Conservation (phyloP, 2,329 filamentous ascomycete species). For the Botrytis squamosa region DNA sequence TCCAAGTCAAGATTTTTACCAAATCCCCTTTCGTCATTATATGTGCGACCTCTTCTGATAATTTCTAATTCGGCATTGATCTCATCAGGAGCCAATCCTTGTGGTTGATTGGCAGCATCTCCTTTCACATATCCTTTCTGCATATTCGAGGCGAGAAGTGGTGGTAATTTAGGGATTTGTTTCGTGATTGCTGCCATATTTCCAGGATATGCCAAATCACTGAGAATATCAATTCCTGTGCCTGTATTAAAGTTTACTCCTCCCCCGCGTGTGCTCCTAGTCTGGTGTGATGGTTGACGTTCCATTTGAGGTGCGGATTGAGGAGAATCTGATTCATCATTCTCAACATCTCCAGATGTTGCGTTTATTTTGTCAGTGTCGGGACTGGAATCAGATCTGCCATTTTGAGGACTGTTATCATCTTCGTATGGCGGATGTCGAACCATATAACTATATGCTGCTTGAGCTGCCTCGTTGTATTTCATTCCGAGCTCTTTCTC, state of each 20-base stretch:
- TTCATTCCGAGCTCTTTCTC: conserved; percentile 67
- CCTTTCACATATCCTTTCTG: conserved; percentile 33
- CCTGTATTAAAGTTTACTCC: conserved; percentile 50
- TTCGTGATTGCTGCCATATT: conserved; percentile 47
- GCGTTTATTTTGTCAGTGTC: conserved; percentile 51
- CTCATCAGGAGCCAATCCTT: conserved; percentile 25
- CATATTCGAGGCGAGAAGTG: conserved; percentile 31
- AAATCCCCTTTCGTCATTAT: conserved; percentile 36
- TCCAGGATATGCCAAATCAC: conserved; percentile 57
- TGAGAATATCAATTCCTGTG: conserved; percentile 58
- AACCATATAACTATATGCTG: conserved; percentile 60
- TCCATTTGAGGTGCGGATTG: conserved; percentile 59
- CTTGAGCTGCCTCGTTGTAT: conserved; percentile 61
- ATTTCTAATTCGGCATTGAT: conserved; percentile 35
- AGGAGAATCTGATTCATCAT: conserved; percentile 49
- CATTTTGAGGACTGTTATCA: conserved; percentile 43
- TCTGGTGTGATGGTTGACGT: conserved; percentile 62
- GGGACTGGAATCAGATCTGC: conserved; percentile 44
- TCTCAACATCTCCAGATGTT: conserved; percentile 49
- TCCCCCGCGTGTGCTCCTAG: conserved; percentile 59
- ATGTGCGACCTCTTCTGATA: conserved; percentile 33
- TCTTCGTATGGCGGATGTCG: conserved; percentile 45
- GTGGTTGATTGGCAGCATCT: conserved; percentile 26
- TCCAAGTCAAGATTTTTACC: conserved; percentile 38
- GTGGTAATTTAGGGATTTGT: conserved; percentile 38